A percentile compares a stretch with the other conserved stretches of the same genome.
These are phyloP conservation scores for Schizonepeta tenuifolia DNA, from an alignment of 257 asterid genomes.

Conservation along the genomic window DNA sequence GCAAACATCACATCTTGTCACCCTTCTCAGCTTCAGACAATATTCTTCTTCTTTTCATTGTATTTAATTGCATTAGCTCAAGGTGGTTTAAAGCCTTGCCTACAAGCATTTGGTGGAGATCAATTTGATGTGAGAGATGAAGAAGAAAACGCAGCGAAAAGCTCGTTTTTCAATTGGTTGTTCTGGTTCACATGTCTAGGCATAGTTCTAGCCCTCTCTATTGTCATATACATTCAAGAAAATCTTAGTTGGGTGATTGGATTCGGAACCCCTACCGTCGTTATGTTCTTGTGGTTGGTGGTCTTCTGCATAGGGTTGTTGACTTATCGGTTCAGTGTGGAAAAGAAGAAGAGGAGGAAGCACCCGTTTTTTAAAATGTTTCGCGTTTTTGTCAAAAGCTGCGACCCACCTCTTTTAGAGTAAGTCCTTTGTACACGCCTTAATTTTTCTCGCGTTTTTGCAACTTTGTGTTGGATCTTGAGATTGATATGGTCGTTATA, in stretches of 20 bases:
- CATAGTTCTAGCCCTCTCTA: slow-evolving; percentile 30
- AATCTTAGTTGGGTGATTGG: slow-evolving; percentile 60
- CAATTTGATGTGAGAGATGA: slow-evolving; percentile 41
- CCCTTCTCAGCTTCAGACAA: slow-evolving; percentile 36
- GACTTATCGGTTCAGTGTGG: slow-evolving; percentile 47
- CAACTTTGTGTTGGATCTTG: background rate
- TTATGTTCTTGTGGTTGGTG: slow-evolving; percentile 44
- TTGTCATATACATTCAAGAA: slow-evolving; percentile 54
- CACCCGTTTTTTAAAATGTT: slow-evolving; percentile 24
- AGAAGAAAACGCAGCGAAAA: slow-evolving; percentile 38
- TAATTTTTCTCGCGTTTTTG: background rate
- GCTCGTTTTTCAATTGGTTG: slow-evolving; percentile 50
- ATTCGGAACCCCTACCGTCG: slow-evolving; percentile 52
- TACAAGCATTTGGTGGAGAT: slow-evolving; percentile 50
- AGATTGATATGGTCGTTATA: background rate
- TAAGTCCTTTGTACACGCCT: slow-evolving; percentile 28
- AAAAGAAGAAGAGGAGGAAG: background rate
- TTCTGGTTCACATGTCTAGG: slow-evolving; percentile 32
- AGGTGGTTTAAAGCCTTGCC: slow-evolving; percentile 49
- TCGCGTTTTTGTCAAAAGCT: background rate
- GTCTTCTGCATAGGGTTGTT: slow-evolving; percentile 42
- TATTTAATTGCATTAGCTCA: slow-evolving; percentile 53
- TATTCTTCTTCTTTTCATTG: slow-evolving; percentile 40
- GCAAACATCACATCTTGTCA: slow-evolving; percentile 28
- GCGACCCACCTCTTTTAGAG: slow-evolving; percentile 2